Evolutionary conservation across 2,329 filamentous ascomycete genomes (phyloP).

Genomic region (Colletotrichum musicola): DNA sequence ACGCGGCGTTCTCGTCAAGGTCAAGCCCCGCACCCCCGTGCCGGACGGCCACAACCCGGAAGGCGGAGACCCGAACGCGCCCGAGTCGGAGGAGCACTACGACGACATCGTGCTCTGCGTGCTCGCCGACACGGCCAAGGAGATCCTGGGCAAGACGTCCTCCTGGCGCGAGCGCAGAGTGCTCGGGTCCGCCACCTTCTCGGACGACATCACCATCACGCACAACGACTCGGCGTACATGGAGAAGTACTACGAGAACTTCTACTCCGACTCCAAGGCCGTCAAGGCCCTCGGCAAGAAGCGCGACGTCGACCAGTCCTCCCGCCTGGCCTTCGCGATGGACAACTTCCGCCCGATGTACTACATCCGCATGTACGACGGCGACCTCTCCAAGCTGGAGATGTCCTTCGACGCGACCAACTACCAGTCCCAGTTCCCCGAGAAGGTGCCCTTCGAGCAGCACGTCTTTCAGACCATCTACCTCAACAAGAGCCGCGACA

Average conservation of each 20-base stretch:
- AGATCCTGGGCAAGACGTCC: conserved; percentile 66
- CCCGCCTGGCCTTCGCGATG: conserved; percentile 55
- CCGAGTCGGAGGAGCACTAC: conserved; percentile 65
- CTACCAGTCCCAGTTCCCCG: conserved; percentile 77
- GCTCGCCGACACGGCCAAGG: conserved; percentile 71
- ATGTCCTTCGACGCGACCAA: conserved; percentile 79
- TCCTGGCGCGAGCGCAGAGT: conserved; percentile 71
- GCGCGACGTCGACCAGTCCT: conserved; percentile 53
- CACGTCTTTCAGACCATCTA: conserved; percentile 62
- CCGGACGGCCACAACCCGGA: conserved; percentile 48
- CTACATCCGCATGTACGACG: conserved; percentile 68
- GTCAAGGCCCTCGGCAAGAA: conserved; percentile 52
- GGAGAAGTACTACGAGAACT: conserved; percentile 74
- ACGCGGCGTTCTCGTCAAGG: conserved; percentile 64
- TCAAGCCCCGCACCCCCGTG: conserved; percentile 51
- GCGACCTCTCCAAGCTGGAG: conserved; percentile 68
- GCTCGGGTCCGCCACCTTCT: conserved; percentile 74
- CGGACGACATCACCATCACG: conserved; percentile 75
- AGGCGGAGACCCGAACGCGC: conserved; percentile 62
- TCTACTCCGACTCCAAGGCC: conserved; percentile 61
- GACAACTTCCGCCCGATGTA: conserved; percentile 71
- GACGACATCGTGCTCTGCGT: conserved; percentile 75
- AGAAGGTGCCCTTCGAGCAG: conserved; percentile 51
- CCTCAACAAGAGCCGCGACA: conserved; percentile 67
- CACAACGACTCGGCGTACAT: conserved; percentile 75